A percentile compares a stretch with the other conserved stretches of the same genome.
phyloP scores from a whole-genome alignment of 768 basidiomycete species.

The Lenzites betulinus region DNA sequence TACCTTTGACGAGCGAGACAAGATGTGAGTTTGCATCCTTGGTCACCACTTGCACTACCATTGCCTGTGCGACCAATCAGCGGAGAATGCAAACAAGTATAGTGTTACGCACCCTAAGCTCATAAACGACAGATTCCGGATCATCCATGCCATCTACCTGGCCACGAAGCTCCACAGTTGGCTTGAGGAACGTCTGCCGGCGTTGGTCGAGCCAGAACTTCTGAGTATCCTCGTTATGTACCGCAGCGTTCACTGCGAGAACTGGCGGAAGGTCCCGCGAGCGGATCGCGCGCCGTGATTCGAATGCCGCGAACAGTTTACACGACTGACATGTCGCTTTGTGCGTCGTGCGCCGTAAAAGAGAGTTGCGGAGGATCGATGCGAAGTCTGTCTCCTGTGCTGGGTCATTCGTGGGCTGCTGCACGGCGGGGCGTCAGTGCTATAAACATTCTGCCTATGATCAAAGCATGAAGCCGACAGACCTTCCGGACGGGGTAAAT shows the following conservation, averaged over 20 bases:
- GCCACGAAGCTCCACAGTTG: conserved; percentile 57
- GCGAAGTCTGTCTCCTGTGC: conserved; percentile 54
- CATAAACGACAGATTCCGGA: conserved; percentile 58
- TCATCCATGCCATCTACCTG: conserved; percentile 63
- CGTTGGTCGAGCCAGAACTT: conserved; percentile 75
- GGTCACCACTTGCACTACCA: conserved; percentile 77
- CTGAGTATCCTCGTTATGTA: conserved; percentile 72
- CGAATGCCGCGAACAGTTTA: conserved; percentile 70
- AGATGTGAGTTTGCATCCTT: conserved; percentile 80
- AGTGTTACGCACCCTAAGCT: conserved; percentile 60
- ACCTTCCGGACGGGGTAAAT: conserved; percentile 81
- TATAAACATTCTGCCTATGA: neutral
- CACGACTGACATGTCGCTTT: conserved; percentile 87
- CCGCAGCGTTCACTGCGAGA: conserved; percentile 82
- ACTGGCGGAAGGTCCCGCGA: conserved; percentile 76
- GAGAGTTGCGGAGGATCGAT: conserved; percentile 69
- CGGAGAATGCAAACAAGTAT: neutral
- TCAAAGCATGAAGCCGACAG: conserved; percentile 15
- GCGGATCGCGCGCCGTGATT: conserved; percentile 65
- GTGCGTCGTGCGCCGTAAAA: conserved; percentile 80
- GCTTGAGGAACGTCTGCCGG: conserved; percentile 58
- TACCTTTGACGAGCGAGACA: conserved; percentile 85
- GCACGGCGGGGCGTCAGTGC: too few species aligned
- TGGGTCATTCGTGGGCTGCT: conserved; percentile 42
- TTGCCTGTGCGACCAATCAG: conserved; percentile 49